phyloP scores from a whole-genome alignment of 169 alveolate genomes.

The Eimeria falciformis region DNA sequence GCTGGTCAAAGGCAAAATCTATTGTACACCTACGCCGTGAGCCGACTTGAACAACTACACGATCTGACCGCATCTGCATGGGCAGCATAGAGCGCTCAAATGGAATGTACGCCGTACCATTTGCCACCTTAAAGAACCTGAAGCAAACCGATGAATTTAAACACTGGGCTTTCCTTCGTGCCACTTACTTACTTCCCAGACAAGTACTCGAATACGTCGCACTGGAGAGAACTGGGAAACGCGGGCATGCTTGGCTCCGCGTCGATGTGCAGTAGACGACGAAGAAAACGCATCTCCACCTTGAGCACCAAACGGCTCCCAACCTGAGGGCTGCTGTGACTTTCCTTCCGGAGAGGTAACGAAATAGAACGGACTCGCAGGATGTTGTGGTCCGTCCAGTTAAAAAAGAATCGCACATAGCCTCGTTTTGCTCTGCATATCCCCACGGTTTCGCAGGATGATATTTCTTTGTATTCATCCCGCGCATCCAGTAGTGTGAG shows the following conservation, averaged over 20 bases:
- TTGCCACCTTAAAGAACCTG: slow-evolving; percentile 70
- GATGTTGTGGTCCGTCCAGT: slow-evolving; percentile 78
- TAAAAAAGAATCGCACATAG: slow-evolving; percentile 76
- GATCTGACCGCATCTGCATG: slow-evolving; percentile 67
- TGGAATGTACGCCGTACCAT: slow-evolving; percentile 54
- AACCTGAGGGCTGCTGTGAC: slow-evolving; percentile 46
- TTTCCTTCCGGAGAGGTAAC: background rate
- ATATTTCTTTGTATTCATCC: slow-evolving; percentile 74
- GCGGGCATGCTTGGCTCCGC: slow-evolving; percentile 52
- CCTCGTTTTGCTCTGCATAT: slow-evolving; percentile 79
- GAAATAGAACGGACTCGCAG: slow-evolving; percentile 62
- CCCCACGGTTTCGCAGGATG: slow-evolving; percentile 77
- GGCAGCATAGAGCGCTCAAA: slow-evolving; percentile 13
- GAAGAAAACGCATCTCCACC: slow-evolving; percentile 77
- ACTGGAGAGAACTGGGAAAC: slow-evolving; percentile 61
- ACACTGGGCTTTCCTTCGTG: slow-evolving; percentile 52
- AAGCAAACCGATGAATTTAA: slow-evolving; percentile 14
- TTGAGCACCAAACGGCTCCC: slow-evolving; percentile 74
- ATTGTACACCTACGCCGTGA: slow-evolving; percentile 48
- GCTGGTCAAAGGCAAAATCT: slow-evolving; percentile 10
- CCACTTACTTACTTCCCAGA: slow-evolving; percentile 60
- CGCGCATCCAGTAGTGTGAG: slow-evolving; percentile 71
- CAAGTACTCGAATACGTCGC: slow-evolving; percentile 76
- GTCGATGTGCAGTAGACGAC: slow-evolving; percentile 70
- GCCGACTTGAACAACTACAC: slow-evolving; percentile 70